Percentiles rank a stretch among this genome's conserved stretches.
Evolutionary conservation across 352 stramenopile genomes (phyloP).

Genomic region (Globisporangium nodosum): DNA sequence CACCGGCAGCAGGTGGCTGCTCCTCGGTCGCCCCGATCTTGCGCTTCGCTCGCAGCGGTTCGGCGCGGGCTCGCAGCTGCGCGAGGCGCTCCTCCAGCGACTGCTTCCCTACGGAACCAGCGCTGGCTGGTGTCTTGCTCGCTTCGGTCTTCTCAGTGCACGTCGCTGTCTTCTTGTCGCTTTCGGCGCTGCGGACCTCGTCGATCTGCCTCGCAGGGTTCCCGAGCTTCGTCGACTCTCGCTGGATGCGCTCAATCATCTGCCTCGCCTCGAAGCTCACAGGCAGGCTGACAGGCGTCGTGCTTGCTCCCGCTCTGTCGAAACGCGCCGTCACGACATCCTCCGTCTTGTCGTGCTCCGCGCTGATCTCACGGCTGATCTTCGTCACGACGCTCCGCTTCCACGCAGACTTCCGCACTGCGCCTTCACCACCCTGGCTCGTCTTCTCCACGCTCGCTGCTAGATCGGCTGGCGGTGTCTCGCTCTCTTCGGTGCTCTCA

Average conservation of each 20-base stretch:
- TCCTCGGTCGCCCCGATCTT: conserved; percentile 8
- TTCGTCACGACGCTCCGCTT: neutral
- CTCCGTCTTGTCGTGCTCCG: neutral
- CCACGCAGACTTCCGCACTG: neutral
- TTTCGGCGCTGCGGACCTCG: conserved; percentile 31
- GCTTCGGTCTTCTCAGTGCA: neutral
- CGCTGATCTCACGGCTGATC: neutral
- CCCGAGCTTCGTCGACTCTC: conserved; percentile 30
- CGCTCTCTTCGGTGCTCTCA: neutral
- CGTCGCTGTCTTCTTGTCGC: conserved; percentile 26
- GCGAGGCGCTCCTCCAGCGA: conserved; percentile 6
- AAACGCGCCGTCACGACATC: neutral
- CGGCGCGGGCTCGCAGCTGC: conserved; percentile 1
- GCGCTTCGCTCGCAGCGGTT: conserved; percentile 9
- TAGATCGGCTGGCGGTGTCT: neutral
- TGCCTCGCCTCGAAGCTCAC: neutral
- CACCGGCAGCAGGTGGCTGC: neutral
- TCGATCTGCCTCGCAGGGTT: conserved; percentile 40
- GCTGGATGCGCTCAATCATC: conserved; percentile 27
- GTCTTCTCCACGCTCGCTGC: neutral
- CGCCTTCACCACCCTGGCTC: neutral
- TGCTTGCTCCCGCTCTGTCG: neutral
- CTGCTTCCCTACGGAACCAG: neutral
- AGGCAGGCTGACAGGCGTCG: neutral
- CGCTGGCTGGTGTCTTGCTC: neutral